Evolutionary conservation across 176 grass and related monocot genomes (phyloP).

Genomic region (Stipa capillata): DNA sequence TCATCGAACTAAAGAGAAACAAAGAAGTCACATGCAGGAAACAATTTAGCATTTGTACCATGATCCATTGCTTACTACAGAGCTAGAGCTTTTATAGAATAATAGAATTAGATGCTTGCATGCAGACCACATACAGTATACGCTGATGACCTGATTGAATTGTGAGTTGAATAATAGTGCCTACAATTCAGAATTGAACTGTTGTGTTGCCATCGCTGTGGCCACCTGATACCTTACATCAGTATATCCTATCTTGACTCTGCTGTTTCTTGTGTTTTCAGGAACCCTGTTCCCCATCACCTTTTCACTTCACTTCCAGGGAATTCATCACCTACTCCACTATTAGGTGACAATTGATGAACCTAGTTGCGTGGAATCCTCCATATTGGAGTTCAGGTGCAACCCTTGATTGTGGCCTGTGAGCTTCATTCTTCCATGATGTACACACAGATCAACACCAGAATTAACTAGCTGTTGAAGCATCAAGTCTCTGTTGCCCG

Average conservation of each 20-base stretch:
- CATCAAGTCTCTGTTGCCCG: background rate
- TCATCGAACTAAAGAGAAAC: background rate
- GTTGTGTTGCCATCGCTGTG: background rate
- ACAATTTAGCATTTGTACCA: background rate
- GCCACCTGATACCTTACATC: background rate
- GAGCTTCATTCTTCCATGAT: background rate
- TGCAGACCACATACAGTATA: background rate
- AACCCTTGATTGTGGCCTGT: background rate
- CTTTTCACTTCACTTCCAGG: slow-evolving; percentile 89
- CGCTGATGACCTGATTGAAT: background rate
- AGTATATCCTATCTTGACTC: background rate
- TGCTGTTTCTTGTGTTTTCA: slow-evolving; percentile 20
- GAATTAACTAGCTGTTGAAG: background rate
- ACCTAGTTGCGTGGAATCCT: background rate
- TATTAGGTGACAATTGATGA: slow-evolving; percentile 31
- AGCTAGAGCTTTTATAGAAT: background rate
- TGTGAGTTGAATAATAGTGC: background rate
- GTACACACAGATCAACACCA: background rate
- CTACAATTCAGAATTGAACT: background rate
- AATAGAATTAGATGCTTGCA: background rate
- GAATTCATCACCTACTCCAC: slow-evolving; percentile 79
- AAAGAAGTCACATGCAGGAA: background rate
- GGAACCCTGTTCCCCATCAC: slow-evolving; percentile 46
- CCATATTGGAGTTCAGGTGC: background rate
- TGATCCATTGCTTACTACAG: background rate